Evolutionary conservation across 768 basidiomycete genomes (phyloP), one percentile per base, ranked within the genome.

Genomic region (Leccinum truebloodii): DNA sequence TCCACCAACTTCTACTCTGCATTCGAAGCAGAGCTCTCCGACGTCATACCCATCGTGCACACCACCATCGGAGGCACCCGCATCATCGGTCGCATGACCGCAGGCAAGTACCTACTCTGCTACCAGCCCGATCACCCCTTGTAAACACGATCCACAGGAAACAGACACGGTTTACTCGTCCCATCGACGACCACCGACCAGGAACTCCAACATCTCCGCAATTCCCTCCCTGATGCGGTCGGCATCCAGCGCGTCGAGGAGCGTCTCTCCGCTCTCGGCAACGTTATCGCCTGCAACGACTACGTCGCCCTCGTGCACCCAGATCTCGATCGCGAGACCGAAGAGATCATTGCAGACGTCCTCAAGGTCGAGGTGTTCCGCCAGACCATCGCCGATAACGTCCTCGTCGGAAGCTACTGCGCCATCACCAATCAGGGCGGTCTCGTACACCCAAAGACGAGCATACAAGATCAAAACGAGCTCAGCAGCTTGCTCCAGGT

Each of bases 301-400:
- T 92, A 98, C 70, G 96, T 99, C 66, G 97, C 97, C 8, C 89
- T 99, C 67, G 97, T 98, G 26, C 97, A 99, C 75, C 97, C 97
- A 8, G 97, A 99, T 66, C 79, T 98, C 61, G 97, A 98, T 78
- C 87, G 97, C 63, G 97, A 98, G 77, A 99, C 97, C 24, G 97
- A 99, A 73, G 97, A 99, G 77, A 98, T 99, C 78, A 98, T 99
- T 76, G 97, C 97, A 30, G 97, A 99, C 74, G 94, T 97, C 20
- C 85, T 99, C 67, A 98, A 98, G 76, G 97, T 98, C 63, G 97
- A 99, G 74, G 97, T 98, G 5, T 99, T 99, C 80, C 83, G 97
- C 52, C 97, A 99, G 76, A 99, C 95, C 10, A 82, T 99, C 65
- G 97, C 97, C 13, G 90, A 93, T 66, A 98, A 98, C 77, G 95